Conservation (phyloP, 2,329 filamentous ascomycete genomes). For the Stagonosporopsis rhizophila region DNA sequence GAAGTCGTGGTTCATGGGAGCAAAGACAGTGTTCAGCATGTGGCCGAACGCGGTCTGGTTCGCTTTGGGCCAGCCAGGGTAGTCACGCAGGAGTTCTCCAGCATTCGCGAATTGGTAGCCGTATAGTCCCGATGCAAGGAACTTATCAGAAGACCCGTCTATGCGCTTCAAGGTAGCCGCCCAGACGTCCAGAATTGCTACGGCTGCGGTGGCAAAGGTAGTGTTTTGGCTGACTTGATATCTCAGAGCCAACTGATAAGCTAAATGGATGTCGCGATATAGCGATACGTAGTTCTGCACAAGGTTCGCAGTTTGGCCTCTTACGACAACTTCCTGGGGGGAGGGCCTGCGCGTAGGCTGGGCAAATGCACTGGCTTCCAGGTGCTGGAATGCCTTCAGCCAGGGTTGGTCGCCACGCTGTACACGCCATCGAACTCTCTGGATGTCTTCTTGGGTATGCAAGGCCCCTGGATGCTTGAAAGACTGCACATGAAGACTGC, state of each 20-base stretch:
- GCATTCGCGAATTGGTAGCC: conserved; percentile 58
- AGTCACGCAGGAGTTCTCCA: conserved; percentile 55
- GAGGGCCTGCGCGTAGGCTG: background rate
- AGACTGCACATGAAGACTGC: background rate
- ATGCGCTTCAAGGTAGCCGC: background rate
- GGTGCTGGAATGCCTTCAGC: background rate
- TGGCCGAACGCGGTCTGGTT: background rate
- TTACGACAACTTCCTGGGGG: background rate
- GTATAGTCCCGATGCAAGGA: conserved; percentile 54
- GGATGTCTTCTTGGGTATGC: background rate
- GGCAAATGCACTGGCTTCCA: background rate
- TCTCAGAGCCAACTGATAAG: background rate
- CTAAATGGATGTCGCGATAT: background rate
- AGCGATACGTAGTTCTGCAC: background rate
- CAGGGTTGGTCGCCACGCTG: background rate
- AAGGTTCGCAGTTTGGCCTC: background rate
- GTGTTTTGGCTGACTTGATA: background rate
- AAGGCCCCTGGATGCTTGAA: background rate
- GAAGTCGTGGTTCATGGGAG: background rate
- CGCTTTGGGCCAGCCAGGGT: conserved; percentile 26
- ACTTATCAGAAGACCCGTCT: conserved; percentile 21
- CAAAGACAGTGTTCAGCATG: background rate
- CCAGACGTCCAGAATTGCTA: background rate
- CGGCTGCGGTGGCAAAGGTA: background rate
- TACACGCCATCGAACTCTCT: background rate